Evolutionary conservation across 805 yeast genomes (phyloP).

Genomic region (Komagataella kurtzmanii): DNA sequence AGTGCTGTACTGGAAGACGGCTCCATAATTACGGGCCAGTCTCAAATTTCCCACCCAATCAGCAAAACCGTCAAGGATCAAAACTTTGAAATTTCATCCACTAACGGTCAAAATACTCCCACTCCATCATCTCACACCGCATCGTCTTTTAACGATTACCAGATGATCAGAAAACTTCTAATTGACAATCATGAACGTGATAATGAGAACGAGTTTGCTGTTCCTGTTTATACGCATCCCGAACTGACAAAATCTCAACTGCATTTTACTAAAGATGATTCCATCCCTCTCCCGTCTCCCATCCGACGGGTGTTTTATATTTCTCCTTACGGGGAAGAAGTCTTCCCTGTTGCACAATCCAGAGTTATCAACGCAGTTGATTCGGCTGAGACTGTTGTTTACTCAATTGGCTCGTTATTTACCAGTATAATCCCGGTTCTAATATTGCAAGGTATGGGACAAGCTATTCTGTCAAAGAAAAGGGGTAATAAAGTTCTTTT

Average conservation of each 20-base stretch:
- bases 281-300: slow-evolving; percentile 59
- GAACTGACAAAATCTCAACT: slow-evolving; percentile 64
- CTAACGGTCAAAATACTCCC: neutral
- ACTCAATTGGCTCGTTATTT: slow-evolving; percentile 80
- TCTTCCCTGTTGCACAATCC: slow-evolving; percentile 58
- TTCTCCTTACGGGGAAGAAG: slow-evolving; percentile 80
- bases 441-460: slow-evolving; percentile 60
- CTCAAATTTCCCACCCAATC: slow-evolving; percentile 84
- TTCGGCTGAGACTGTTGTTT: slow-evolving; percentile 42
- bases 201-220: slow-evolving; percentile 38
- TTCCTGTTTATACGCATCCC: slow-evolving; percentile 66
- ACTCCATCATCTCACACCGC: slow-evolving; percentile 1
- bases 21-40: slow-evolving; percentile 72
- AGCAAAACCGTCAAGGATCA: slow-evolving; percentile 6
- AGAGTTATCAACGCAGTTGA: slow-evolving; percentile 40
- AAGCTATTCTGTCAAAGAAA: slow-evolving; percentile 26
- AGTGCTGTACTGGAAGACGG: slow-evolving; percentile 66
- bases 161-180: slow-evolving; percentile 15
- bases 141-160: slow-evolving; percentile 1
- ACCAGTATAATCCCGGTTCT: slow-evolving; percentile 78
- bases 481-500: slow-evolving; percentile 40
- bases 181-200: slow-evolving; percentile 14
- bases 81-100: slow-evolving; percentile 6
- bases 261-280: slow-evolving; percentile 48
- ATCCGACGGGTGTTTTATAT: slow-evolving; percentile 64